phyloP scores from a whole-genome alignment of 768 basidiomycete genomes.

The Boletales sp. region DNA sequence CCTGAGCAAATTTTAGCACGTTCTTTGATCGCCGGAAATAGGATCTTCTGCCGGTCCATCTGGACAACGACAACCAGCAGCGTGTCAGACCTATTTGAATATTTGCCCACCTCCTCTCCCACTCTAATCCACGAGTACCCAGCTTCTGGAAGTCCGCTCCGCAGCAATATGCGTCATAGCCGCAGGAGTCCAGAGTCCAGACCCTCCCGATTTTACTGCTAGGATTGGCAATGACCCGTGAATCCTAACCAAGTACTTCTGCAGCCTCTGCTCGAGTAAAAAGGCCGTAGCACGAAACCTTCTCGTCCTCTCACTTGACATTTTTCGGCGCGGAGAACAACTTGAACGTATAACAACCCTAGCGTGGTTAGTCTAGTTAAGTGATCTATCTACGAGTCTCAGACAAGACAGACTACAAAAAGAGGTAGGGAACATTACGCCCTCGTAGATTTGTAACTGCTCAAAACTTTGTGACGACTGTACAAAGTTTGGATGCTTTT shows the following conservation, averaged over 20 bases:
- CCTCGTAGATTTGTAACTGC: no score
- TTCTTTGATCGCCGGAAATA: not conserved
- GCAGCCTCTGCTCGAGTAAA: not conserved
- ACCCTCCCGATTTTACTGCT: constrained; percentile 2
- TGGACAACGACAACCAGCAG: not conserved
- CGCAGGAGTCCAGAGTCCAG: not conserved
- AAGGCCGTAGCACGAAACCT: not conserved
- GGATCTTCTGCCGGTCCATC: not conserved
- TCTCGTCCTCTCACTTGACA: no score
- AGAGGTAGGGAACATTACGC: no score
- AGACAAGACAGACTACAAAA: no score
- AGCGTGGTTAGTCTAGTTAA: not conserved
- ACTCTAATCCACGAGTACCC: constrained; percentile 10
- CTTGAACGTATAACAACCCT: no score
- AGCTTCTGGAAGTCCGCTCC: constrained; percentile 4
- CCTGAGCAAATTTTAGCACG: not conserved
- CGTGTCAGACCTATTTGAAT: not conserved
- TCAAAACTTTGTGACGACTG: no score
- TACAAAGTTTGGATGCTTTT: no score
- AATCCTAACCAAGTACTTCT: no score
- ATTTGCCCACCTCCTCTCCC: not conserved
- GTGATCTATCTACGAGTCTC: not conserved
- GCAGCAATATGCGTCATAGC: not conserved
- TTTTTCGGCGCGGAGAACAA: constrained; percentile 7
- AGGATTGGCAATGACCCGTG: constrained; percentile 4